Evolutionary conservation across 192 early-diverging fungal species (phyloP), one percentile per base, ranked within the genome.

Genomic region (Coemansia reversa): DNA sequence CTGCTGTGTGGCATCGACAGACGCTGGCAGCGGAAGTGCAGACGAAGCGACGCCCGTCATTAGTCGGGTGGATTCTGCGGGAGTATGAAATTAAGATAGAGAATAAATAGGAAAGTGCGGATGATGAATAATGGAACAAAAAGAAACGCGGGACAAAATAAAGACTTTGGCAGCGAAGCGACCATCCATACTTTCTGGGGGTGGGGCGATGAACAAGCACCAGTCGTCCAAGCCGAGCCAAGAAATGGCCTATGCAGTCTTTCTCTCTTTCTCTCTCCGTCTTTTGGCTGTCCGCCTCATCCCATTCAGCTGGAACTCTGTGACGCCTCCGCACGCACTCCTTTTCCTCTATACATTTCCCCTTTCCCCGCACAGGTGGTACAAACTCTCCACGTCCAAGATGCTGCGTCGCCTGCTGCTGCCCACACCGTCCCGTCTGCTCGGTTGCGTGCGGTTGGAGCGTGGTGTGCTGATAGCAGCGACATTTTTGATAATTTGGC

Each of bases 1-100:
- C 66, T 79, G 67, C 52, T 67, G 20, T n/a, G 63, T 42, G 27
- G 39, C 58, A 35, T 66, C 63, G 42, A 28, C 45, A 9, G 65
- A 63, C 0, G 39, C 39, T 11, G 76, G 71, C 30, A 73, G 47
- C 22, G 76, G 76, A 51, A 79, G 52, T 14, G 76, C 76, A 12
- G 76, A 79, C 67, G 75, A 72, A 51, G 63, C 76, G 39, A 67
- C 49, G 71, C 53, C 53, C 56, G 71, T 50, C 71, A 75, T 65
- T 67, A 55, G 51, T 51, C 32, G 33, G n/a, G 25, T 29, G 19
- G 14, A 45, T 45, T 45, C 39, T 11, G 39, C 7, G 39, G 39
- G 39, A 45, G 39, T 11, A 16, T 45, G 39, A 45, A 45, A 45
- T 16, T 45, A 61, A 62, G 35, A 55, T 19, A 60, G 30, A 49